Evolutionary conservation across 352 stramenopile genomes (phyloP), one percentile per base, ranked within the genome.

Genomic region (Phytophthora podocarpi): DNA sequence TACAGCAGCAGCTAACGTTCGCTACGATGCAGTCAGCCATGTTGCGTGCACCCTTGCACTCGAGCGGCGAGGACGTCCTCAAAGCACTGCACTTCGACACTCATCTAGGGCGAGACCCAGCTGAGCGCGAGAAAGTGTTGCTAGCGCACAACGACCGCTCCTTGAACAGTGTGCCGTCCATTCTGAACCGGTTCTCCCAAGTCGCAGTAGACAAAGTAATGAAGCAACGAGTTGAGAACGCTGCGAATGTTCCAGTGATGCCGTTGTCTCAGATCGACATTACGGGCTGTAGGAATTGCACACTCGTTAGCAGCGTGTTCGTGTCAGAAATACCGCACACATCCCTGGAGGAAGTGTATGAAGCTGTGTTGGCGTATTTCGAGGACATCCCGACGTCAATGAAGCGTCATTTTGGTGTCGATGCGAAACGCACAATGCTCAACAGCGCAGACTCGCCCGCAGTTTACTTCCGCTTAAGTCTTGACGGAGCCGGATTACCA

Each of bases 1-100:
- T 80, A 3, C 61, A 78, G 36, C 75, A 85, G 36, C 78, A 87
- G 47, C 54, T 87, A 27, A 75, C 73, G 59, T 83, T 78, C 23
- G 66, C 78, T 9, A 72, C 67, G 18, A 36, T 86, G 28, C 71
- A 86, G 43, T 26, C 76, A 42, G 43, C 58, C 56, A 39, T 75
- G 16, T 45, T 63, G 9, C 52, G 45, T n/a, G 48, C 58, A 5
- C 66, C 70, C 21, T 31, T 78, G 49, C 48, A 69, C 13, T 74
- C 69, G 13, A 66, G 41, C 35, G 60, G 59, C 1, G 40, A 58
- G 20, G 60, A 60, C 12, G 54, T 74, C 1, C 56, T 62, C 10
- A 49, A 69, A 18, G 28, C 42, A 12, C 59, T 64, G 11, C 71
- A 70, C 24, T 49, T 67, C 16, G 52, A 59, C 18, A 70, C 65